These are phyloP conservation scores for Magnaporthiopsis rhizophila DNA, from an alignment of 2,329 filamentous ascomycete genomes.

Conservation along the genomic window DNA sequence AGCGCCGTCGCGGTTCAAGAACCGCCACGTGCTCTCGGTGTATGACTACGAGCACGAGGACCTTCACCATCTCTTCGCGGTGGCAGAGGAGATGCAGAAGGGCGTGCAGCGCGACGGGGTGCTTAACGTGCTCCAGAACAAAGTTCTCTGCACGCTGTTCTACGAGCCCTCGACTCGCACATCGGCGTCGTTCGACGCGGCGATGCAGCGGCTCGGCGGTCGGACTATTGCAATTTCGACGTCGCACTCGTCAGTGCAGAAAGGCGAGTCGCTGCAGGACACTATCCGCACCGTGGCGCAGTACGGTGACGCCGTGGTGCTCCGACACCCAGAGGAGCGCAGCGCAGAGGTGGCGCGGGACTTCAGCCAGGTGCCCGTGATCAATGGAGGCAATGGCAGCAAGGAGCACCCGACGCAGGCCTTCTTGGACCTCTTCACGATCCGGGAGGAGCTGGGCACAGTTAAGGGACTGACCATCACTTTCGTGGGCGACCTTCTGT, in stretches of 20 bases:
- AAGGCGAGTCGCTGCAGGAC: conserved; percentile 90
- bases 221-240: conserved; percentile 77
- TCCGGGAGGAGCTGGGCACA: conserved; percentile 92
- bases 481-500: conserved; percentile 86
- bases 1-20: conserved; percentile 74
- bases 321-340: conserved; percentile 80
- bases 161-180: conserved; percentile 96
- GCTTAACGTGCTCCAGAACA: conserved; percentile 76
- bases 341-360: conserved; percentile 78
- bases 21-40: conserved; percentile 84
- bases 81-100: conserved; percentile 95
- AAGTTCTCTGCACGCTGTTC: conserved; percentile 87
- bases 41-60: conserved; percentile 83
- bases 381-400: conserved; percentile 95
- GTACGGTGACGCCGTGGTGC: conserved; percentile 92
- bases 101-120: conserved; percentile 90
- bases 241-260: conserved; percentile 78
- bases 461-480: conserved; percentile 94
- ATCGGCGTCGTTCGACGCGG: conserved; percentile 90
- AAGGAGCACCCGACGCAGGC: conserved; percentile 96
- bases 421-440: conserved; percentile 96
- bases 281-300: conserved; percentile 88
- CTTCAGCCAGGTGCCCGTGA: conserved; percentile 82
- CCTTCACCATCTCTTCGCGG: conserved; percentile 87
- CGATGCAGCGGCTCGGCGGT: conserved; percentile 96